phyloP scores from a whole-genome alignment of 805 yeast species.

The Starmerella asiatica region DNA sequence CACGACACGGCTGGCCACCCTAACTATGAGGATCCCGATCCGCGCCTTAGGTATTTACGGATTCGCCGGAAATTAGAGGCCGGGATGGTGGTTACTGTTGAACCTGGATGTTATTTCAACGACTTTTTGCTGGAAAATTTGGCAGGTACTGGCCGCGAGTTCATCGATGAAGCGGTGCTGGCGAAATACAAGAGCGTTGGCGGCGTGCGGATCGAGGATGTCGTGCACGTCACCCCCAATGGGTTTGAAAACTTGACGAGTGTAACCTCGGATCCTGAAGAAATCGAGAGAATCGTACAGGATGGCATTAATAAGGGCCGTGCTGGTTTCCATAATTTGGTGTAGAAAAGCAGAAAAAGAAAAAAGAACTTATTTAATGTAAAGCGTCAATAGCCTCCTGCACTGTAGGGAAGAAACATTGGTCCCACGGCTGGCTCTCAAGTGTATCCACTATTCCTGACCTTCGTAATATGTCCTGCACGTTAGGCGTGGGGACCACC shows the following conservation, averaged over 20 bases:
- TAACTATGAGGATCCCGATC: slow-evolving; percentile 72
- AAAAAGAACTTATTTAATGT: no score
- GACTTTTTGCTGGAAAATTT: slow-evolving; percentile 51
- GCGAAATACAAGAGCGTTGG: slow-evolving; percentile 78
- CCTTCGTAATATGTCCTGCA: slow-evolving; percentile 38
- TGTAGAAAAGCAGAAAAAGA: no score
- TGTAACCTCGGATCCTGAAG: slow-evolving; percentile 75
- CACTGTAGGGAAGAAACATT: slow-evolving; percentile 35
- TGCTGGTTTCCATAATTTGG: slow-evolving; percentile 10
- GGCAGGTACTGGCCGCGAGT: slow-evolving; percentile 31
- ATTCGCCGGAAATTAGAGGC: slow-evolving; percentile 56
- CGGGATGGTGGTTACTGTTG: slow-evolving; percentile 85
- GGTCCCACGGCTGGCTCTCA: slow-evolving; percentile 24
- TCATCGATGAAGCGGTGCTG: slow-evolving; percentile 50
- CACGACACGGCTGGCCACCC: slow-evolving; percentile 91
- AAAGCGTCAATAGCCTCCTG: slow-evolving; percentile 38
- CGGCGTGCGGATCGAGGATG: slow-evolving; percentile 97
- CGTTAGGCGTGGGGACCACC: slow-evolving; percentile 35
- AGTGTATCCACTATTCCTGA: slow-evolving; percentile 43
- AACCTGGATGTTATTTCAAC: slow-evolving; percentile 89
- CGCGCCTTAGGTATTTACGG: slow-evolving; percentile 62
- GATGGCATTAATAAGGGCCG: slow-evolving; percentile 40
- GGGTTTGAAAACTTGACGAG: slow-evolving; percentile 75
- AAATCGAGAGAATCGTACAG: slow-evolving; percentile 62
- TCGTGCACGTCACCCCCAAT: slow-evolving; percentile 56